Evolutionary conservation across 1,284 basidiomycete genomes (phyloP), one percentile per base, ranked within the genome.

Genomic region (Ustilago shanxiensis): DNA sequence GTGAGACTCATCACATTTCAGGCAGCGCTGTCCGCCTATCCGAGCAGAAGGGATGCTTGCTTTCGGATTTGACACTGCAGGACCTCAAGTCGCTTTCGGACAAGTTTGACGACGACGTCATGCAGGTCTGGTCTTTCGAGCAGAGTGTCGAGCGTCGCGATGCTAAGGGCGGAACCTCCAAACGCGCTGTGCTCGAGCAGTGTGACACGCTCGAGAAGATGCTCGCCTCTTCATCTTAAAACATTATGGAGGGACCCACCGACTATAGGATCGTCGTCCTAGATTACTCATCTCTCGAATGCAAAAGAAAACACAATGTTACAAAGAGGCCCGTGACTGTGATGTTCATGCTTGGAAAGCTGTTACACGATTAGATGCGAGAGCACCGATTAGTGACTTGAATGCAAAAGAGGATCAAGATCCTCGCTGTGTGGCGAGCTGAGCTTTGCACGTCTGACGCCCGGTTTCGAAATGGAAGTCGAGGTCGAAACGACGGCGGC

Each of bases 1-100:
- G 96, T 51, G 95, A 98, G 88, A 99, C 96, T 2, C 96, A 99
- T 87, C 96, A 99, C 87, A 92, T 99, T 80, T 98, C 96, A 8
- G 96, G 96, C 16, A 92, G 94, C 37, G 94, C 95, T 18, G 96
- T 99, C 62, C 94, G 95, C 3, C 89, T 98, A 39, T 95, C 96
- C 0, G 96, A 99, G 87, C 89, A 92, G 57, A 90, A 91, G 39
- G 89, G 90, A 76, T 92, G 92, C 83, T 92, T 93, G 81, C 89
- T 99, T 49, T 91, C 93, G 67, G 91, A 93, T 51, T 89, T 99
- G 64, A 90, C 91, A 1, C 88, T 95, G 55, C 87, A 90, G 29
- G 94, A 99, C 85, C 95, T 91, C 87, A 90, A 92, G 84, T 85
- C 86, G 18, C 88, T 99, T 72, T 91, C 91, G 78, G 89, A 90